Conservation (phyloP, 2,329 filamentous ascomycete species). For the Neoarthrinium moseri region DNA sequence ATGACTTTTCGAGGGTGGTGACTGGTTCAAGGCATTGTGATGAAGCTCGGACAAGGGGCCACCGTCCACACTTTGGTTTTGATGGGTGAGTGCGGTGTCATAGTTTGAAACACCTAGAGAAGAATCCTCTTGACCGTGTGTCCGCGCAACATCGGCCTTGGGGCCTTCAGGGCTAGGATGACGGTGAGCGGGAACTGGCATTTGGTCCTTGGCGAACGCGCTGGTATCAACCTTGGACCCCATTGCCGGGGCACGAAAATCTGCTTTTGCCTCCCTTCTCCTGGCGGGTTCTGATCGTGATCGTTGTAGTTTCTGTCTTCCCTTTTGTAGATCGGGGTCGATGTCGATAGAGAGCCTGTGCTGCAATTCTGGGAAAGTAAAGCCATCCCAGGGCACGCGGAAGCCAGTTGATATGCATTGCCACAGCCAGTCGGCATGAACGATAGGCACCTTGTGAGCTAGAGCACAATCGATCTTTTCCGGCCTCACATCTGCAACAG, state of each 20-base stretch:
- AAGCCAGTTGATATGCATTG: constrained; percentile 65
- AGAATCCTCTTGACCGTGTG: constrained; percentile 5
- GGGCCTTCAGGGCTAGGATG: neutral
- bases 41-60: constrained; percentile 40
- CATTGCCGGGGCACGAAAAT: constrained; percentile 13
- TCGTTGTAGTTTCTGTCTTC: constrained; percentile 16
- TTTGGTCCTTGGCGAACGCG: constrained; percentile 34
- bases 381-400: constrained; percentile 43
- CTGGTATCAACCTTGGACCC: constrained; percentile 35
- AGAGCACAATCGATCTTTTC: constrained; percentile 80
- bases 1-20: constrained; percentile 29
- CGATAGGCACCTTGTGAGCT: constrained; percentile 76
- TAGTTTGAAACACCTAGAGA: constrained; percentile 29
- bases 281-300: constrained; percentile 18
- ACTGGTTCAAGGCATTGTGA: constrained; percentile 40
- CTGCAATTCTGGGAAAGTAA: constrained; percentile 46
- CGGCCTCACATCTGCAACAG: constrained; percentile 52
- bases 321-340: constrained; percentile 13
- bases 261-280: constrained; percentile 14
- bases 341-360: constrained; percentile 19
- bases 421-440: constrained; percentile 82
- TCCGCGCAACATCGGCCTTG: constrained; percentile 7
- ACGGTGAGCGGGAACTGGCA: neutral
- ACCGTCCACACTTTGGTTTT: constrained; percentile 20
- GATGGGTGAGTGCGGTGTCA: constrained; percentile 40